Conservation (phyloP, 179 eudicot genomes). For the Patellifolia procumbens region DNA sequence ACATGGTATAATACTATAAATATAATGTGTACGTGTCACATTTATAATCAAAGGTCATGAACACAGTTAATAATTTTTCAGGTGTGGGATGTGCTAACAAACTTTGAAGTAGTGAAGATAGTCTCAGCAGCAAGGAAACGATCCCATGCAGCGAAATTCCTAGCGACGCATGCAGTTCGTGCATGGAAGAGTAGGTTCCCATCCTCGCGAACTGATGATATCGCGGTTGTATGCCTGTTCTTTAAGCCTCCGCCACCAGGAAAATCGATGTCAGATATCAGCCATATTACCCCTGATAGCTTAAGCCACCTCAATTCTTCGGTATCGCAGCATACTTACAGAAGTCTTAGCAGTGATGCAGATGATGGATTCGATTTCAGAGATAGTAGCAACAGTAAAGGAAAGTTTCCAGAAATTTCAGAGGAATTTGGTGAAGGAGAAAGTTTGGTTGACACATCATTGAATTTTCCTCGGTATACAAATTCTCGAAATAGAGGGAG, state of each 20-base stretch:
- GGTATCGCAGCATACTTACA: slow-evolving; percentile 29
- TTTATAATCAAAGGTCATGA: background rate
- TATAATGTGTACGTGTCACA: background rate
- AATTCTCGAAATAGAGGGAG: slow-evolving; percentile 25
- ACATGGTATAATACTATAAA: too few species aligned
- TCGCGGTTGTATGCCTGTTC: slow-evolving; percentile 62
- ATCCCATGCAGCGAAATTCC: slow-evolving; percentile 54
- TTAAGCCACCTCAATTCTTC: slow-evolving; percentile 43
- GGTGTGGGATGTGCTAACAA: slow-evolving; percentile 83
- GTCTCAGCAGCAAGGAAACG: slow-evolving; percentile 58
- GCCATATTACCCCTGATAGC: slow-evolving; percentile 37
- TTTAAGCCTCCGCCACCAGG: slow-evolving; percentile 44
- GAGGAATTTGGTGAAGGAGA: slow-evolving; percentile 34
- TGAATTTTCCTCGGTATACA: slow-evolving; percentile 28
- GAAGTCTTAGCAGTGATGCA: slow-evolving; percentile 34
- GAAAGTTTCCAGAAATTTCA: slow-evolving; percentile 10
- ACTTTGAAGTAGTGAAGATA: slow-evolving; percentile 59
- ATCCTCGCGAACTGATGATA: slow-evolving; percentile 58
- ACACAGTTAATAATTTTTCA: slow-evolving; percentile 15
- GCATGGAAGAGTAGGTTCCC: slow-evolving; percentile 75
- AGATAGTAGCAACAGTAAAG: slow-evolving; percentile 3
- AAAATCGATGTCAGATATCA: slow-evolving; percentile 39
- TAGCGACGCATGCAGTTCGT: slow-evolving; percentile 52
- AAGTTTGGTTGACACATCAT: slow-evolving; percentile 26
- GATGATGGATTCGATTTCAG: slow-evolving; percentile 35